phyloP scores from a whole-genome alignment of 2,329 filamentous ascomycete genomes.

The Trichoderma koningiopsis region DNA sequence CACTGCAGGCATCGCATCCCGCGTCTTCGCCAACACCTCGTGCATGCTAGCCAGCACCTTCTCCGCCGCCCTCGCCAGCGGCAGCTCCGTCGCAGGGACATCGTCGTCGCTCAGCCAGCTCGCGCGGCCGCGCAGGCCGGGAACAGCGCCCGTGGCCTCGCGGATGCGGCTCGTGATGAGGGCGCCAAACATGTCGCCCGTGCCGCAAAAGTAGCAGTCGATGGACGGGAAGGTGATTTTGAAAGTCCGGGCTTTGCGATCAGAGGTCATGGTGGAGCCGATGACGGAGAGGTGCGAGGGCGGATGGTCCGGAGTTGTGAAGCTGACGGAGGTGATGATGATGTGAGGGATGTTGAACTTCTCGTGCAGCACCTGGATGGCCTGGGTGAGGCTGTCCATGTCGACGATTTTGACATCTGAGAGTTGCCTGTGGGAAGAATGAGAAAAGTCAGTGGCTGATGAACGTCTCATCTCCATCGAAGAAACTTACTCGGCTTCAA shows the following conservation, averaged over 20 bases:
- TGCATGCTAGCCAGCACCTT: constrained; percentile 95
- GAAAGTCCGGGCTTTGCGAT: constrained; percentile 76
- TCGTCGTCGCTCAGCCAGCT: constrained; percentile 79
- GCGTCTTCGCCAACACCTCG: constrained; percentile 71
- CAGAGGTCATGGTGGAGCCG: constrained; percentile 70
- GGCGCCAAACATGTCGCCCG: constrained; percentile 97
- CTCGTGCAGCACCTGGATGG: constrained; percentile 76
- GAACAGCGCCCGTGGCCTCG: constrained; percentile 66
- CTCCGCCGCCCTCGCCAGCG: constrained; percentile 79
- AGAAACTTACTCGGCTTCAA: constrained; percentile 81
- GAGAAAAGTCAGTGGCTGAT: neutral
- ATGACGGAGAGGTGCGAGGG: constrained; percentile 67
- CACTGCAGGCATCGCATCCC: constrained; percentile 61
- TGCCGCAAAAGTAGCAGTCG: constrained; percentile 93
- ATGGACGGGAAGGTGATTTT: constrained; percentile 83
- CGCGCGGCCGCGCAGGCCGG: constrained; percentile 51
- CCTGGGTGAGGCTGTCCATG: constrained; percentile 69
- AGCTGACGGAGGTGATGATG: constrained; percentile 85
- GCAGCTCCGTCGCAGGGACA: constrained; percentile 69
- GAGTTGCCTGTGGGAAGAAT: constrained; percentile 62
- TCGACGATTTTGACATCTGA: constrained; percentile 83
- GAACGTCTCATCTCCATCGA: neutral
- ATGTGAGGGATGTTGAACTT: constrained; percentile 80
- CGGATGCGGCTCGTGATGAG: constrained; percentile 85
- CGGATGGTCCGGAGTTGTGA: constrained; percentile 57